A percentile compares a stretch with the other conserved stretches of the same genome.
Evolutionary conservation across 1,139 yeast genomes (phyloP).

Genomic region (Yamadazyma atlantica): DNA sequence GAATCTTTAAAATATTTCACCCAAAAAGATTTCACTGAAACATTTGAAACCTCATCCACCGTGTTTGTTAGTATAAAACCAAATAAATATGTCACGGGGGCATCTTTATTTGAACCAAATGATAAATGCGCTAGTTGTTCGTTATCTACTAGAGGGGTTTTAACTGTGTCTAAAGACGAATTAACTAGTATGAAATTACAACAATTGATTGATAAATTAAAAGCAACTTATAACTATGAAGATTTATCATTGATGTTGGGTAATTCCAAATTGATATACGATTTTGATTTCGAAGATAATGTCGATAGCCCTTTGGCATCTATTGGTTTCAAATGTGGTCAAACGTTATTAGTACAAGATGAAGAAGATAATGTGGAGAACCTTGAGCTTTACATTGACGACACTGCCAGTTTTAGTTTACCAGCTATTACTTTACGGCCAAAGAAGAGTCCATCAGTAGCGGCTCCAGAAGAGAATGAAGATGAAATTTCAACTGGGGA

Average conservation of each 20-base stretch:
- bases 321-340: conserved; percentile 60
- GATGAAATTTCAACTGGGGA: conserved; percentile 18
- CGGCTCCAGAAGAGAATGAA: conserved; percentile 5
- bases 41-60: conserved; percentile 39
- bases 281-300: conserved; percentile 87
- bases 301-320: conserved; percentile 46
- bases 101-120: conserved; percentile 60
- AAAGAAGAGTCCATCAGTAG: conserved; percentile 11
- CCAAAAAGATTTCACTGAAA: conserved; percentile 15
- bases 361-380: conserved; percentile 70
- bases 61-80: conserved; percentile 68
- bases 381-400: conserved; percentile 60
- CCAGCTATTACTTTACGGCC: conserved; percentile 28
- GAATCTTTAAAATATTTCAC: conserved; percentile 61
- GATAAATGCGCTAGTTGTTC: conserved; percentile 75
- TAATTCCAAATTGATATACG: conserved; percentile 67
- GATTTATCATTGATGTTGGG: conserved; percentile 67
- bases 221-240: conserved; percentile 51
- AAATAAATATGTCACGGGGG: conserved; percentile 68
- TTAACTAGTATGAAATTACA: conserved; percentile 24
- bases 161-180: conserved; percentile 18
- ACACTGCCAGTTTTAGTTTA: conserved; percentile 19
- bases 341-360: conserved; percentile 69
- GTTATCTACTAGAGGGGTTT: conserved; percentile 50
- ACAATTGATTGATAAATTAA: conserved; percentile 47